Evolutionary conservation across 2,329 filamentous ascomycete species (phyloP).

Genomic region (Pseudocercospora cruenta): DNA sequence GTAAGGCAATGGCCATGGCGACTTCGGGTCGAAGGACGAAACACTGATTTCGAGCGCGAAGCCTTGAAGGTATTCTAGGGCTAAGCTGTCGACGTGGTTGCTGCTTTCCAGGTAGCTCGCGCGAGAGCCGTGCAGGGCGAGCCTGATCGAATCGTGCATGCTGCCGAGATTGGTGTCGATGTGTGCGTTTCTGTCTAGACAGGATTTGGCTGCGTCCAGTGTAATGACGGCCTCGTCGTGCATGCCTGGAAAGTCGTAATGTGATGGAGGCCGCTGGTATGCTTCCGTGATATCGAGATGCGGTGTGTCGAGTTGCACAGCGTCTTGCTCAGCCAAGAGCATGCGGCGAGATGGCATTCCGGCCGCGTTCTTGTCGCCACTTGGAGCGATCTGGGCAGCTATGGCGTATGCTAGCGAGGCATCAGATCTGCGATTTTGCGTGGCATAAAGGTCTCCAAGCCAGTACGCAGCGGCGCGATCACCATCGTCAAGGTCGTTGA

Average conservation of each 20-base stretch:
- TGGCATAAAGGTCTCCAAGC: conserved; percentile 31
- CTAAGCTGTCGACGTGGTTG: not conserved
- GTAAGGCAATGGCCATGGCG: conserved; percentile 29
- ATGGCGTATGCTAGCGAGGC: conserved; percentile 32
- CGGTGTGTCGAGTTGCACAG: conserved; percentile 11
- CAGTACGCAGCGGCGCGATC: conserved; percentile 35
- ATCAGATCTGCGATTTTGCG: conserved; percentile 29
- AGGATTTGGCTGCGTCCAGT: not conserved
- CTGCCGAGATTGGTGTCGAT: not conserved
- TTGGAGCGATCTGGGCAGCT: conserved; percentile 17
- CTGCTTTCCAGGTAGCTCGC: conserved; percentile 11
- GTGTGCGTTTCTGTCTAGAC: not conserved
- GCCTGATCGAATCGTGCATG: not conserved
- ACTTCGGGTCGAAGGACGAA: conserved; percentile 13
- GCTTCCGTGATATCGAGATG: not conserved
- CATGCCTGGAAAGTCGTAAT: not conserved
- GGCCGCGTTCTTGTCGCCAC: not conserved
- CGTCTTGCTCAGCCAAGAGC: conserved; percentile 9
- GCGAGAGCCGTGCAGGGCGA: conserved; percentile 7
- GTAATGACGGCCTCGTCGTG: not conserved
- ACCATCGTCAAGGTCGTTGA: conserved; percentile 26
- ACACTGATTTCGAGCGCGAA: conserved; percentile 11
- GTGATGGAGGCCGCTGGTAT: not conserved
- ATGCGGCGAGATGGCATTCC: not conserved
- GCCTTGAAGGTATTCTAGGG: not conserved